A percentile compares a stretch with the other conserved stretches of the same genome.
These are phyloP conservation scores for Extremus antarcticus DNA, from an alignment of 495 filamentous ascomycete species.

Conservation along the genomic window DNA sequence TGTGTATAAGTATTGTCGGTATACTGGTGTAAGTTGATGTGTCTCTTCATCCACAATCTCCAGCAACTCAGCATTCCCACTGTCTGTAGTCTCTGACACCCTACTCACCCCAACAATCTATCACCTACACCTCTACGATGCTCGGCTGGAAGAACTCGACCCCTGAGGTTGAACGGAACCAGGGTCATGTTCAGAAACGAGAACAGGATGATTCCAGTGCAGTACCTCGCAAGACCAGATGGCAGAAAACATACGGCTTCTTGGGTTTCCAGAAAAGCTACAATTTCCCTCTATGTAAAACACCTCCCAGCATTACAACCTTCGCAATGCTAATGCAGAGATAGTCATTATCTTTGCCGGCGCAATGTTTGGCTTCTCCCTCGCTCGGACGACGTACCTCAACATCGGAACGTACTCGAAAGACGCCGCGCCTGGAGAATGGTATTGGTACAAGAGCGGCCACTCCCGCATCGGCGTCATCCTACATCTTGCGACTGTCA, in stretches of 20 bases:
- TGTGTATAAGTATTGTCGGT: neutral
- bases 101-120: neutral
- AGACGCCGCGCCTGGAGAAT: slow-evolving; percentile 36
- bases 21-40: too few relatives aligned
- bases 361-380: slow-evolving; percentile 19
- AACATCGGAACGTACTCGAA: slow-evolving; percentile 26
- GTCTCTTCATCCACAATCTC: too few relatives aligned
- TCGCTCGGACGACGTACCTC: slow-evolving; percentile 27
- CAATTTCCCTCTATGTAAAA: slow-evolving; percentile 5
- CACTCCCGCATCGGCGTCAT: slow-evolving; percentile 36
- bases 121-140: neutral
- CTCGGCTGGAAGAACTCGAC: neutral
- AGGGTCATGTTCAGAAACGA: neutral
- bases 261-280: slow-evolving; percentile 8
- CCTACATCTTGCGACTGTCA: slow-evolving; percentile 35
- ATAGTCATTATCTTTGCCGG: slow-evolving; percentile 13
- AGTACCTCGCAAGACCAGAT: neutral
- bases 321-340: neutral
- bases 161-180: neutral
- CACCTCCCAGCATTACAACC: neutral
- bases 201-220: neutral
- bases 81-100: too few relatives aligned
- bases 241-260: neutral
- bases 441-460: slow-evolving; percentile 36
- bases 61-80: too few relatives aligned